phyloP scores from a whole-genome alignment of 2,329 filamentous ascomycete genomes.

The Beauveria scarabaeidicola region DNA sequence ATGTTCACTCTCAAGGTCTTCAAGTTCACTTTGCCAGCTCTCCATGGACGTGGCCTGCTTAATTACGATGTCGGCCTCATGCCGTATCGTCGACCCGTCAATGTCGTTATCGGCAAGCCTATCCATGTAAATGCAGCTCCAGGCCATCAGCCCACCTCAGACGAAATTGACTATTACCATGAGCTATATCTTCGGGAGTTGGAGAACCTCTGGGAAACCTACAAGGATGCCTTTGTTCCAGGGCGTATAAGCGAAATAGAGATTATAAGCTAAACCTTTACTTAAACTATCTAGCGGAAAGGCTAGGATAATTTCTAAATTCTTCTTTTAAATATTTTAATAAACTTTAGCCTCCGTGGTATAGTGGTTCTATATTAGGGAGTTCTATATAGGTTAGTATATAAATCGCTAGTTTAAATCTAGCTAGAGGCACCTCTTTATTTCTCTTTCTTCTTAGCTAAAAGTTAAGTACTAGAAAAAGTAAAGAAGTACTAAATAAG shows the following conservation, averaged over 20 bases:
- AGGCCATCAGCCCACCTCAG: constrained; percentile 53
- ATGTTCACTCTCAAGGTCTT: constrained; percentile 75
- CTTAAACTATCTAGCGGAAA: no score
- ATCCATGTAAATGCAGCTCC: constrained; percentile 57
- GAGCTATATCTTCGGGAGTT: constrained; percentile 68
- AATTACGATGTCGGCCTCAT: constrained; percentile 97
- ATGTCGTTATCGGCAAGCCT: constrained; percentile 80
- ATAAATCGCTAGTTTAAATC: no score
- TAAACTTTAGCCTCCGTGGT: no score
- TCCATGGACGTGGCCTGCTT: constrained; percentile 86
- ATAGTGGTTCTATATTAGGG: no score
- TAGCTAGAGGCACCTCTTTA: no score
- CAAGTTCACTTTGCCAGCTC: constrained; percentile 86
- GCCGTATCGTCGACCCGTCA: constrained; percentile 81
- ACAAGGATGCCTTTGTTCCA: constrained; percentile 67
- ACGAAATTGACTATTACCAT: constrained; percentile 76
- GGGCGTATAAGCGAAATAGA: constrained; percentile 56
- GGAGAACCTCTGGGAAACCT: constrained; percentile 62
- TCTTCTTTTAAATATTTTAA: no score
- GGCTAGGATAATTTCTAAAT: no score
- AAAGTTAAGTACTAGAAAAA: no score
- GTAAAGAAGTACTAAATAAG: no score
- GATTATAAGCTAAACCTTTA: constrained; percentile 29
- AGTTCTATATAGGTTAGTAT: no score
- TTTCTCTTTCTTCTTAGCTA: no score